Conservation (phyloP, 441 rosid species). For the Aleurites moluccanus region DNA sequence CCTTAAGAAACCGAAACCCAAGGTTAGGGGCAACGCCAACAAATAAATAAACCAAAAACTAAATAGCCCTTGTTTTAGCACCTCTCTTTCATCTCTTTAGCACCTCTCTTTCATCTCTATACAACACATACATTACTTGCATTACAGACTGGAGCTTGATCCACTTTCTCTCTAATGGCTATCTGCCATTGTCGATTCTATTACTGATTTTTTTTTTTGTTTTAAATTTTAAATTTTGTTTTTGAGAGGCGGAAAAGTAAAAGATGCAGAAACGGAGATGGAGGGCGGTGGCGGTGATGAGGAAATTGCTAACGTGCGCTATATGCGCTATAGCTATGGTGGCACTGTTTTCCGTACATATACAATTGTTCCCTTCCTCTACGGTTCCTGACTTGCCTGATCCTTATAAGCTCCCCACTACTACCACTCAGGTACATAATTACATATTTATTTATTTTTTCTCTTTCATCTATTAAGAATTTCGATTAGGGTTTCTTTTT, state of each 20-base stretch:
- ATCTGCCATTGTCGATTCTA: neutral
- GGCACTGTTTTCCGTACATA: conserved; percentile 60
- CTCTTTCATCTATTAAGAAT: neutral
- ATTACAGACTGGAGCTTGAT: neutral
- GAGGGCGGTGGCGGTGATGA: conserved; percentile 39
- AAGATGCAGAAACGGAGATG: conserved; percentile 62
- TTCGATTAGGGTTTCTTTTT: conserved; percentile 15
- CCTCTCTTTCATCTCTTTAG: no score
- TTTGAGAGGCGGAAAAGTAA: conserved; percentile 12
- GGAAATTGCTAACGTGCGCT: conserved; percentile 65
- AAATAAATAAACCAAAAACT: neutral
- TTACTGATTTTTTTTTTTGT: neutral
- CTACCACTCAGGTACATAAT: conserved; percentile 44
- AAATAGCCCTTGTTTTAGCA: neutral
- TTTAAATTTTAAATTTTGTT: no score
- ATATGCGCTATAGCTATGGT: conserved; percentile 54
- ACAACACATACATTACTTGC: neutral
- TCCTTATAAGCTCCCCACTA: conserved; percentile 42
- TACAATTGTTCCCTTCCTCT: conserved; percentile 54
- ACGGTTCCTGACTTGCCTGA: conserved; percentile 49
- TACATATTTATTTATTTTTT: neutral
- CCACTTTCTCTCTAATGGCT: neutral
- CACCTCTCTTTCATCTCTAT: neutral
- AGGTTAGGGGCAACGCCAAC: no score
- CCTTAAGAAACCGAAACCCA: neutral